Percentiles rank a stretch among this genome's conserved stretches.
These are phyloP conservation scores for Tricholoma sp. DNA, from an alignment of 768 basidiomycete genomes.

Conservation along the genomic window DNA sequence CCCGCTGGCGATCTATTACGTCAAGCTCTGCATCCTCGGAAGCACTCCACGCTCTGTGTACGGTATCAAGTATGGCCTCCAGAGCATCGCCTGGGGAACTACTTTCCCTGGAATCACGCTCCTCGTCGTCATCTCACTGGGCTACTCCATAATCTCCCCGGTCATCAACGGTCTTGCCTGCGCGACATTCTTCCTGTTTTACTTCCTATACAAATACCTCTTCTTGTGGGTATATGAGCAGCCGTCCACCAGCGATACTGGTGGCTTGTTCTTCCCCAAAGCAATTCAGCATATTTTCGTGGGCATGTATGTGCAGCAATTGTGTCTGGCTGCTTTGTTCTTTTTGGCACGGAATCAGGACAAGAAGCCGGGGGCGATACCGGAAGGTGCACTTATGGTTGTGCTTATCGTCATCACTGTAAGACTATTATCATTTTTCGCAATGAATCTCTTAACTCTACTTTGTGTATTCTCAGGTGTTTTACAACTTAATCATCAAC, in stretches of 20 bases:
- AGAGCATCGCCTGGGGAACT: slow-evolving; percentile 71
- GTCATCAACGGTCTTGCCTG: slow-evolving; percentile 89
- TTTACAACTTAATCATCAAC: slow-evolving; percentile 69
- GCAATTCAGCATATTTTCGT: slow-evolving; percentile 93
- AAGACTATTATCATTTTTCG: slow-evolving; percentile 21
- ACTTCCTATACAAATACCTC: slow-evolving; percentile 79
- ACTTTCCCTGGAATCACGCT: slow-evolving; percentile 70
- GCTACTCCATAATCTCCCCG: slow-evolving; percentile 87
- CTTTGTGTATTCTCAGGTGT: slow-evolving; percentile 36
- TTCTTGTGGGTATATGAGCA: slow-evolving; percentile 80
- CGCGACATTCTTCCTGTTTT: slow-evolving; percentile 79
- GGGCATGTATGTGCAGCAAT: slow-evolving; percentile 85
- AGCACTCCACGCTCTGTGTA: slow-evolving; percentile 86
- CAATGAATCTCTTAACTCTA: background rate
- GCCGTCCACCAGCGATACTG: slow-evolving; percentile 67
- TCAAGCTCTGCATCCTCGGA: slow-evolving; percentile 82
- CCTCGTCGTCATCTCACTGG: slow-evolving; percentile 55
- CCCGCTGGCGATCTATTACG: slow-evolving; percentile 77
- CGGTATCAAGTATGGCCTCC: slow-evolving; percentile 71
- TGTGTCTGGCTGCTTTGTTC: slow-evolving; percentile 33
- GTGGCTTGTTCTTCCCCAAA: slow-evolving; percentile 93
- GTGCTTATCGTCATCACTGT: slow-evolving; percentile 83
- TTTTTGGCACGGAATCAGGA: slow-evolving; percentile 71
- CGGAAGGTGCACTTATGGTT: slow-evolving; percentile 80
- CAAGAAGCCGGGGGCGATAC: slow-evolving; percentile 48